Evolutionary conservation across 2,329 filamentous ascomycete genomes (phyloP), one percentile per base, ranked within the genome.

Genomic region (Aureobasidium melanogenum): DNA sequence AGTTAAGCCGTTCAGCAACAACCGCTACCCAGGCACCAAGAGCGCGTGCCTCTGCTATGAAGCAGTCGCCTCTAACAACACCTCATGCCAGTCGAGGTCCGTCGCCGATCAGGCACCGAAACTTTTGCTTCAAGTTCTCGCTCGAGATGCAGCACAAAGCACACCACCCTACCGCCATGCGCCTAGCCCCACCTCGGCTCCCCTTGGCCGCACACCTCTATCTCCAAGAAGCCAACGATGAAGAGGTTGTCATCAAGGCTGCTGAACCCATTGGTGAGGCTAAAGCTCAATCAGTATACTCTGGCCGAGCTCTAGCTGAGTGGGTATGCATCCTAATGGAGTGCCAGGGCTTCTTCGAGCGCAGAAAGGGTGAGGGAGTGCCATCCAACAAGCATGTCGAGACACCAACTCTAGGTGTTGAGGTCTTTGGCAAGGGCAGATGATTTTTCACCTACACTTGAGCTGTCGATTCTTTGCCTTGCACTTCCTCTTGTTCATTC

Each of bases 261-360:
- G 56, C 65, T 5, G 70, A 73, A 62, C 77, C 77, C 0, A 67
- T 62, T 6, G 76, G 76, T 6, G 64, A 69, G 26, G 73, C 74
- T 15, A 67, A 64, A 19, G 72, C 68, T 3, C 73, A 72, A 5
- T 82, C 81, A 63, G 80, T 80, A 62, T 87, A 93, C 71, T 78
- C 83, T 3, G 89, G 89, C 1, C 81, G 88, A 22, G 86, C 89
- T 0, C 78, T 94, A 47, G 88, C 88, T 0, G 89, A 94, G 72
- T 94, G 89, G 89, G 79, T 81, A 22, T 76, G 89, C 19, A 82
- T 93, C 22, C 84, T 91, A 17, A 82, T 83, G 61, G 89, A 94
- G 71, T 90, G 86, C 76, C 90, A 92, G 74, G 89, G 85, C 69
- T 94, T 93, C 72, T 84, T 91, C 34, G 88, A 93, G 62, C 80